Conservation (phyloP, 2,329 filamentous ascomycete species). For the Neocucurbitaria cava region DNA sequence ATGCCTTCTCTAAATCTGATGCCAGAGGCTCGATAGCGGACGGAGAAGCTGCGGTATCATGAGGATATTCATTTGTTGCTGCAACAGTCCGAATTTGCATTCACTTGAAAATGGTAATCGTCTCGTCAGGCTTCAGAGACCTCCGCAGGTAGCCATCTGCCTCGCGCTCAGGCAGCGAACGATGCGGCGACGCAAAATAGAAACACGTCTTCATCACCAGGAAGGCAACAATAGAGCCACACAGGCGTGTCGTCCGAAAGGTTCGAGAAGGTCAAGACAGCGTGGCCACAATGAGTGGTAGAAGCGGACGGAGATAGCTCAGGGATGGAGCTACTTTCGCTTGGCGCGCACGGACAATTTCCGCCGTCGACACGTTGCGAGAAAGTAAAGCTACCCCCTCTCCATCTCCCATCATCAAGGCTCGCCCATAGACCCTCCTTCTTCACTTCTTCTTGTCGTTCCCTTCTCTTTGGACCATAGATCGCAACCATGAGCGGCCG, state of each 20-base stretch:
- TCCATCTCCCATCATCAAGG: slow-evolving; percentile 37
- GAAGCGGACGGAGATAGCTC: slow-evolving; percentile 30
- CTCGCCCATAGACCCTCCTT: slow-evolving; percentile 32
- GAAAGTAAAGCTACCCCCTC: slow-evolving; percentile 39
- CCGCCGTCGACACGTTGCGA: slow-evolving; percentile 41
- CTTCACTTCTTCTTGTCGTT: slow-evolving; percentile 43
- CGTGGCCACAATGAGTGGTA: slow-evolving; percentile 27
- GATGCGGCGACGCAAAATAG: neutral
- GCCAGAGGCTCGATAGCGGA: neutral
- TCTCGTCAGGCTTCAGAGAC: neutral
- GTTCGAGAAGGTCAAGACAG: slow-evolving; percentile 19
- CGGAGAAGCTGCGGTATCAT: neutral
- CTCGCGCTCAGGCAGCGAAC: neutral
- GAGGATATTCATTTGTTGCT: neutral
- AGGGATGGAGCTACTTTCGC: slow-evolving; percentile 35
- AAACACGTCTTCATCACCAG: neutral
- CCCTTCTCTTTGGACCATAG: slow-evolving; percentile 40
- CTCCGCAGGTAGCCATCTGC: neutral
- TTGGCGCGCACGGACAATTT: slow-evolving; percentile 25
- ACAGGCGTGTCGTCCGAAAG: neutral
- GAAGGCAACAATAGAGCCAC: neutral
- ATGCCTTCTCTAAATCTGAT: too few species aligned
- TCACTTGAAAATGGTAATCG: neutral
- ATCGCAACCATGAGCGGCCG: slow-evolving; percentile 65
- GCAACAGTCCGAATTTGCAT: neutral